Conservation (phyloP, 2,329 filamentous ascomycete species). For the Fonsecaea pugnacius region DNA sequence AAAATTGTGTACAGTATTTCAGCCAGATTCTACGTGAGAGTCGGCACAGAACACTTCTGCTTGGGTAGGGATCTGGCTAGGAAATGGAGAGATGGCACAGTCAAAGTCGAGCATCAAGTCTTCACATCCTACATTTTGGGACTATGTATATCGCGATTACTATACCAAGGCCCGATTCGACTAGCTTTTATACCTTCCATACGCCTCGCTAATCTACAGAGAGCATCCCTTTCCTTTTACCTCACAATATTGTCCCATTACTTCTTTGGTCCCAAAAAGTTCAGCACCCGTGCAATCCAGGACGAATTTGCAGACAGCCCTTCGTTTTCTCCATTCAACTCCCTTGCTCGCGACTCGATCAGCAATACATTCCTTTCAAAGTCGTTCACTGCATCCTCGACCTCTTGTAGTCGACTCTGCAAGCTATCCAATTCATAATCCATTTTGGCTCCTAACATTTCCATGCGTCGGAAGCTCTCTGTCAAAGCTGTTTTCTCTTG, state of each 20-base stretch:
- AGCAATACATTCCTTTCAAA: constrained; percentile 79
- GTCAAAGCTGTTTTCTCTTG: constrained; percentile 71
- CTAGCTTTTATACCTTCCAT: not conserved
- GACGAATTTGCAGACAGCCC: constrained; percentile 7
- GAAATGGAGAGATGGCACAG: not conserved
- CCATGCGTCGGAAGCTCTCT: constrained; percentile 76
- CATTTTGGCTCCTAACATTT: constrained; percentile 78
- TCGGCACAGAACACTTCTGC: not conserved
- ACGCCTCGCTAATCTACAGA: constrained; percentile 26
- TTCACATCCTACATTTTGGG: not conserved
- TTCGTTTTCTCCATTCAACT: constrained; percentile 61
- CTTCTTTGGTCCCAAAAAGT: constrained; percentile 25
- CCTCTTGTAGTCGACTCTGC: constrained; percentile 79
- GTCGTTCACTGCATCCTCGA: constrained; percentile 78
- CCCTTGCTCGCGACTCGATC: constrained; percentile 67
- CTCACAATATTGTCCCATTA: constrained; percentile 1
- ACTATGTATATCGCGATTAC: not conserved
- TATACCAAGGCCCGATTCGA: not conserved
- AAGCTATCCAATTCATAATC: constrained; percentile 89
- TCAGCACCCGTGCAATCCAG: constrained; percentile 29
- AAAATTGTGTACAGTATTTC: constrained; percentile 8
- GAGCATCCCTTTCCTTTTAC: not conserved
- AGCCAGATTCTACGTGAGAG: not conserved
- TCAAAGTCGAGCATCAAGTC: not conserved
- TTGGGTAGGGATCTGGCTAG: not conserved